Base-by-base conservation (phyloP, 768 basidiomycete genomes). In the Lactifluus volemus region DNA sequence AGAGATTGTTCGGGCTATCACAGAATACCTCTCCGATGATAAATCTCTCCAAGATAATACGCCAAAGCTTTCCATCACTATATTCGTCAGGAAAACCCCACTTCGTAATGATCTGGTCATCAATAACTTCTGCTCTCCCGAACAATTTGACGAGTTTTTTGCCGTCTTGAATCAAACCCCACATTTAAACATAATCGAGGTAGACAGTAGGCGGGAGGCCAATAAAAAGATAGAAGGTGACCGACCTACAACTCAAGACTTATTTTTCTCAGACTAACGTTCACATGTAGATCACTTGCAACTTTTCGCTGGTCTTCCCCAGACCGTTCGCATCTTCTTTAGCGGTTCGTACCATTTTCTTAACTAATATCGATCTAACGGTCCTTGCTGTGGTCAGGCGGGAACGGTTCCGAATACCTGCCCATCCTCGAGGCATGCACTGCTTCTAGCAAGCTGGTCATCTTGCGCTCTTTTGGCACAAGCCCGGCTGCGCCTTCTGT, bases 371-470 rank as follows among this genome's bases (percentile, higher is more conserved):
- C 2, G 11, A 41, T 49, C 34, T 61, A 45, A 42, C n/a, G 2
- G 25, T 21, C 11, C 38, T 25, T 67, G 51, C 68, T 47, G 36
- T 49, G 41, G 63, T n/a, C 49, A 88, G 85, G 85, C 48, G 81
- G 82, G 61, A 77, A 80, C 58, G 78, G 76, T 55, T 74, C 77
- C 25, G 64, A 66, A 39, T 88, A 80, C 5, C 79, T 89, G 58
- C 75, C 75, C 54, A 68, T 76, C 15, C 73, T 92, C 53, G 80
- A 84, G 39, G 78, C 76, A 58, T 85, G 86, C 55, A 79, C 84
- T 53, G 74, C 88, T 12, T 72, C 83, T 34, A 80, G 82, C 49
- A 92, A 90, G 72, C 69, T 92, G 34, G 81, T 85, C 48, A 70
- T 85, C 32, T 71, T 92, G 21, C 79, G 80, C 9, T 76, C 78